Evolutionary conservation across 2,329 filamentous ascomycete genomes (phyloP), one percentile per base, ranked within the genome.

Genomic region (Capronia coronata): DNA sequence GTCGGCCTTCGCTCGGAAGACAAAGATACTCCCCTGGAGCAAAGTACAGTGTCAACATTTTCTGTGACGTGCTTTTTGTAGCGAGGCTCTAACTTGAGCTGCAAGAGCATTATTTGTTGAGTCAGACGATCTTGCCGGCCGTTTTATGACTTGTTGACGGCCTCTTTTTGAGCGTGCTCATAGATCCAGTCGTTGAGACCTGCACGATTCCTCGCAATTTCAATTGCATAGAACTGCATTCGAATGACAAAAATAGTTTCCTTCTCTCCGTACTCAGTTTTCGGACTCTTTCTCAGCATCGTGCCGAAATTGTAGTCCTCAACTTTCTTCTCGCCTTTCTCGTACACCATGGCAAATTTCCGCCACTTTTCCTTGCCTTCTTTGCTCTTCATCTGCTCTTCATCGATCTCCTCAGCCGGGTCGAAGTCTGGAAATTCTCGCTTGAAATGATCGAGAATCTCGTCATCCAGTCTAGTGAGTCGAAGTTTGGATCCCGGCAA

Each of bases 261-360:
- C 49, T 94, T 76, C 71, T 94, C 76, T 46, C 84, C 87, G 67
- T 98, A 97, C 69, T 96, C 91, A 46, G 70, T 80, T 62, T 86
- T 87, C 30, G 88, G 78, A 63, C 79, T 86, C 49, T 80, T 77
- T 50, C 93, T 82, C 62, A 98, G 68, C 78, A 98, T 90, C 27
- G 93, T 96, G 48, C 93, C 93, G 69, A 96, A 98, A 75, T 96
- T 98, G 76, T 83, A 98, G 71, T 98, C 94, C 57, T 93, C 85
- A n/a, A 98, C 75, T 71, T 80, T 91, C 30, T 59, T 55, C 9
- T 59, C 55, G 43, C 57, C 57, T 70, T 94, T 90, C 73, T 97
- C 89, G 68, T 96, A 98, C 55, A 77, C 75, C 77, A 86, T 90
- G 79, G 96, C 86, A 73, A 96, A 98, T 58, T 85, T 86, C 63